Evolutionary conservation across 1,284 basidiomycete species (phyloP), one percentile per base, ranked within the genome.

Genomic region (Marasmius oreades): DNA sequence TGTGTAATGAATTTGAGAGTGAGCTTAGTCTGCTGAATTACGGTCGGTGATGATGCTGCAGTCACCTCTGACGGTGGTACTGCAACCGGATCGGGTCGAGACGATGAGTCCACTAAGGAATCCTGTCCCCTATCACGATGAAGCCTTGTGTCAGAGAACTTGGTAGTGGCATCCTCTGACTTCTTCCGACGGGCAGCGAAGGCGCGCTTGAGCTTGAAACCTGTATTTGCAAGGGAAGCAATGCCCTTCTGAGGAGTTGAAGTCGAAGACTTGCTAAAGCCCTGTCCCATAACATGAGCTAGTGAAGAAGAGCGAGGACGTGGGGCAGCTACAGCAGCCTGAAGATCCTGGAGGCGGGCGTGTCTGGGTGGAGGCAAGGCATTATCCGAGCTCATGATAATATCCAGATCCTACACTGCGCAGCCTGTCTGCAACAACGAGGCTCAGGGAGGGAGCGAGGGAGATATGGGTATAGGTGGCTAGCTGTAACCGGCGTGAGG

Each of bases 181-280:
- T 84, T 85, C 74, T 86, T 89, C 63, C 83, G 76, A 48, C 86
- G 78, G 8, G 71, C 76, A 43, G 70, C 81, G 64, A 88, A 84
- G 18, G 81, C 85, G 55, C 85, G 85, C 63, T 82, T 85, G 58
- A 90, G 70, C 65, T 79, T 81, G 62, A 71, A 72, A 28, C 82
- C 80, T 28, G 78, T 71, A 43, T 73, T 66, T 47, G 74, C 69
- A 33, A 73, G 66, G 45, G 69, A 66, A 18, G 59, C 58, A 31
- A 59, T 55, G 20, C 60, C 58, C 47, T 57, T 57, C 56, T 59
- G 58, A 18, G 45, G 57, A 31, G 12, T 44, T 24, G n/a, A 53
- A 54, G 6, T 23, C 11, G 57, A 53, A n/a, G 60, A 45, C 43
- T 59, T 62, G 65, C 75, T 76, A 50, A 65, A 65, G 34, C 64